A percentile compares a stretch with the other conserved stretches of the same genome.
Evolutionary conservation across 116 monocot genomes (phyloP).

Genomic region (Posidonia oceanica): DNA sequence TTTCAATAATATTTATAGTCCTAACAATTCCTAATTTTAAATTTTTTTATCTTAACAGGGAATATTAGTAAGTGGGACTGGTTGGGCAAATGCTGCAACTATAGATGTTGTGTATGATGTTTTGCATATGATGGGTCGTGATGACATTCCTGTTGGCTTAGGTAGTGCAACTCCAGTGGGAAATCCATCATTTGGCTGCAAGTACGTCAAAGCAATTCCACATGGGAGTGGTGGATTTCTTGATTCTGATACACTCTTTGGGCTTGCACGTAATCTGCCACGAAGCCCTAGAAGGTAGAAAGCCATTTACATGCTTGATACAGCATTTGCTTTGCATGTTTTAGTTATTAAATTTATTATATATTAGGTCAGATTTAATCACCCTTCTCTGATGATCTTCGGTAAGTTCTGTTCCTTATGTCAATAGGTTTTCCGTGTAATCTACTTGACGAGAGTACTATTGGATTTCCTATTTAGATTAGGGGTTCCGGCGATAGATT

Average conservation of each 20-base stretch:
- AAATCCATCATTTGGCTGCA: constrained; percentile 40
- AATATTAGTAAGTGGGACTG: constrained; percentile 69
- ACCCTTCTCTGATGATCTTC: too few species aligned
- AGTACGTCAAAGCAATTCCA: constrained; percentile 56
- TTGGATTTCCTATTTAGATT: too few species aligned
- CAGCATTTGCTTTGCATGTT: background rate
- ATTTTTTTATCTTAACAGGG: constrained; percentile 26
- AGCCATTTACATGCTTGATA: background rate
- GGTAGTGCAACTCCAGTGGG: constrained; percentile 50
- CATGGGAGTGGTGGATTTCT: constrained; percentile 69
- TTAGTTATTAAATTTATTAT: background rate
- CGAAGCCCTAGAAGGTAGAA: constrained; percentile 79
- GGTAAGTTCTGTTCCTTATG: too few species aligned
- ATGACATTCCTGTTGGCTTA: constrained; percentile 77
- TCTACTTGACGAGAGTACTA: too few species aligned
- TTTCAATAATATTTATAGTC: too few species aligned
- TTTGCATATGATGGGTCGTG: constrained; percentile 97
- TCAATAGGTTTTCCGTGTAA: too few species aligned
- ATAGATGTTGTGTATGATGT: constrained; percentile 82
- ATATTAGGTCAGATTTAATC: too few species aligned
- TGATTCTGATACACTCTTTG: constrained; percentile 85
- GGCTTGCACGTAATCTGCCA: constrained; percentile 65
- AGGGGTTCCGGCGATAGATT: too few species aligned
- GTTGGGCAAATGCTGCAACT: constrained; percentile 84
- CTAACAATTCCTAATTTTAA: background rate